A percentile compares a stretch with the other conserved stretches of the same genome.
Evolutionary conservation across 2,329 filamentous ascomycete species (phyloP).

Genomic region (Aphanoascus verrucosus): DNA sequence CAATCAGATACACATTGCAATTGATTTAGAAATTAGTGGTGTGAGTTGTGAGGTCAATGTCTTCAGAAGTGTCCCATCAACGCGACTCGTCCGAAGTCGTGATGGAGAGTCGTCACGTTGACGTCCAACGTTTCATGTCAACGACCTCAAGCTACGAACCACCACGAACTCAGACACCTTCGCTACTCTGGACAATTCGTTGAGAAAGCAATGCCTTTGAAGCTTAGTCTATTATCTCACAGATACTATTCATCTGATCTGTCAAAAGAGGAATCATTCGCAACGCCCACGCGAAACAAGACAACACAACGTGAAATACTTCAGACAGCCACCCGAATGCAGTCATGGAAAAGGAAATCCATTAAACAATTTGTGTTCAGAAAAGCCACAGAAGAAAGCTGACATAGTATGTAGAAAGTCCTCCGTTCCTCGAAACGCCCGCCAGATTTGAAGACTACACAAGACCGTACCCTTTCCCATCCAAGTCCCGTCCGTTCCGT

Average conservation of each 20-base stretch:
- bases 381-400: neutral
- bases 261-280: neutral
- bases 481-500: neutral
- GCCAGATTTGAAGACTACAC: conserved; percentile 3
- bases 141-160: too few species aligned
- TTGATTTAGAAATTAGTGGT: too few species aligned
- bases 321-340: conserved; percentile 5
- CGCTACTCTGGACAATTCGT: too few species aligned
- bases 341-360: neutral
- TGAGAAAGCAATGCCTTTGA: too few species aligned
- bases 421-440: neutral
- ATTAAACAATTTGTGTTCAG: conserved; percentile 6
- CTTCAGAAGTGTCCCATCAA: too few species aligned
- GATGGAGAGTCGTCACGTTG: too few species aligned
- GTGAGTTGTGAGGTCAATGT: too few species aligned
- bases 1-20: neutral
- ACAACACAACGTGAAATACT: neutral
- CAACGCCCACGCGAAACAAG: neutral
- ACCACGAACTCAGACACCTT: too few species aligned
- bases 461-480: neutral
- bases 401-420: neutral
- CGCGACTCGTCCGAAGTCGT: too few species aligned
- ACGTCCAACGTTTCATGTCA: too few species aligned
- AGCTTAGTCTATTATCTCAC: too few species aligned
- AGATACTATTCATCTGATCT: neutral